Evolutionary conservation across 495 filamentous ascomycete genomes (phyloP).

Genomic region (Talaromyces trachyspermus): DNA sequence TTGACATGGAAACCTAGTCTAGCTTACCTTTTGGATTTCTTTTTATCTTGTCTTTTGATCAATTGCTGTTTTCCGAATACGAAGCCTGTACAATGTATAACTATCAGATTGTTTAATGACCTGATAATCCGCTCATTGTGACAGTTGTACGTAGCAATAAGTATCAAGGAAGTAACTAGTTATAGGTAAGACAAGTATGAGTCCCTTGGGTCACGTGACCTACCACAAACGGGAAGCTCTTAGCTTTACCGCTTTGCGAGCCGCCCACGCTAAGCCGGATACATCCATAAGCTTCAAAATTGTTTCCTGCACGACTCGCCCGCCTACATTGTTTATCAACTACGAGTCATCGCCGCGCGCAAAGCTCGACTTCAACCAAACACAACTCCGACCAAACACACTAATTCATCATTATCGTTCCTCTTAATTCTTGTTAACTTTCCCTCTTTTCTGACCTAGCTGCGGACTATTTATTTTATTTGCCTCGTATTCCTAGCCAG

Average conservation of each 20-base stretch:
- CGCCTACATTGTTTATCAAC: conserved; percentile 2
- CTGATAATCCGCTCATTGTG: background rate
- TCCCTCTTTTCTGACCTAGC: background rate
- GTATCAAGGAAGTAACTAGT: too few relatives aligned
- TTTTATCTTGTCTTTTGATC: background rate
- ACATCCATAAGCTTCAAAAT: background rate
- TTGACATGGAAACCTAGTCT: background rate
- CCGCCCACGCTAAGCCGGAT: background rate
- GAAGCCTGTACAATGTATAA: conserved; percentile 5
- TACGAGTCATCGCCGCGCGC: background rate
- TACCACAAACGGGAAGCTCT: background rate
- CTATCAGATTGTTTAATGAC: background rate
- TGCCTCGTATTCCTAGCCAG: background rate
- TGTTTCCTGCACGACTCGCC: background rate
- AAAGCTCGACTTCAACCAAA: background rate
- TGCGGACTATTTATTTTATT: too few relatives aligned
- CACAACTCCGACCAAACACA: too few relatives aligned
- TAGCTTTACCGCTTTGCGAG: background rate
- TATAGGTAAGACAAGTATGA: too few relatives aligned
- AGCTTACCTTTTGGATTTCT: background rate
- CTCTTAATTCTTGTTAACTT: background rate
- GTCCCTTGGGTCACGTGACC: too few relatives aligned
- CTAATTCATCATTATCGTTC: background rate
- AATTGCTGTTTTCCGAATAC: conserved; percentile 4
- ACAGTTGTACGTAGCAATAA: too few relatives aligned